Evolutionary conservation across 106 monocot genomes (phyloP).

Genomic region (Alisma plantagoaquatica): DNA sequence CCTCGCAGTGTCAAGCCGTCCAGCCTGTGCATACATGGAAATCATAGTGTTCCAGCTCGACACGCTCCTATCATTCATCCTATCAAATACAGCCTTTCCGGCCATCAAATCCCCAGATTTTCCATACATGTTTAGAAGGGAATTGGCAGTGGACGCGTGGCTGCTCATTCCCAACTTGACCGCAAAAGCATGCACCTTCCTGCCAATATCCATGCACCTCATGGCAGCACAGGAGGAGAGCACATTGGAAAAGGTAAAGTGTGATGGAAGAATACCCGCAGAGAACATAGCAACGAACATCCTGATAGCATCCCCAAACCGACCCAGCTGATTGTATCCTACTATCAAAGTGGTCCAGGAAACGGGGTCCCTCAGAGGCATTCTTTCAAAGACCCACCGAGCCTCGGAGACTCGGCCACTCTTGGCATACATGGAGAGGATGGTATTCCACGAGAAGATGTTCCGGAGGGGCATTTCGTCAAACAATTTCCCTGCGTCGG

Average conservation of each 20-base stretch:
- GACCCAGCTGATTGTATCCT: conserved; percentile 41
- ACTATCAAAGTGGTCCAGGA: conserved; percentile 82
- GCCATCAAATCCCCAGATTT: conserved; percentile 39
- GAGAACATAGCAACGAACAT: conserved; percentile 47
- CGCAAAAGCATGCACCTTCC: conserved; percentile 62
- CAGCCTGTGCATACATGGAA: conserved; percentile 39
- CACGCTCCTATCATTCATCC: conserved; percentile 42
- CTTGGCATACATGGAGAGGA: conserved; percentile 66
- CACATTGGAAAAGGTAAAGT: conserved; percentile 77
- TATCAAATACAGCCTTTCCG: conserved; percentile 56
- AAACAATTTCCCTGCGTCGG: conserved; percentile 49
- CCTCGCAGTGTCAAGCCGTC: conserved; percentile 46
- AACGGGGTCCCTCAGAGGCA: conserved; percentile 74
- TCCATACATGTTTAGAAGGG: conserved; percentile 75
- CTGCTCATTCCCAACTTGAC: conserved; percentile 66
- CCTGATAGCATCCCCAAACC: conserved; percentile 25
- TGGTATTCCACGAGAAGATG: conserved; percentile 71
- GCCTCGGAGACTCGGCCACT: conserved; percentile 23
- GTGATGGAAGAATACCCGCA: conserved; percentile 29
- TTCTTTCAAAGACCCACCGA: conserved; percentile 33
- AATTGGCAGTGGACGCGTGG: conserved; percentile 53
- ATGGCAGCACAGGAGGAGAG: conserved; percentile 50
- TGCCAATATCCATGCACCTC: conserved; percentile 27
- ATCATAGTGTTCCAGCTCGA: conserved; percentile 85
- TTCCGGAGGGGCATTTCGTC: conserved; percentile 55